These are phyloP conservation scores for Moricandia moricandioides DNA, from an alignment of 345 rosid species.

Conservation along the genomic window DNA sequence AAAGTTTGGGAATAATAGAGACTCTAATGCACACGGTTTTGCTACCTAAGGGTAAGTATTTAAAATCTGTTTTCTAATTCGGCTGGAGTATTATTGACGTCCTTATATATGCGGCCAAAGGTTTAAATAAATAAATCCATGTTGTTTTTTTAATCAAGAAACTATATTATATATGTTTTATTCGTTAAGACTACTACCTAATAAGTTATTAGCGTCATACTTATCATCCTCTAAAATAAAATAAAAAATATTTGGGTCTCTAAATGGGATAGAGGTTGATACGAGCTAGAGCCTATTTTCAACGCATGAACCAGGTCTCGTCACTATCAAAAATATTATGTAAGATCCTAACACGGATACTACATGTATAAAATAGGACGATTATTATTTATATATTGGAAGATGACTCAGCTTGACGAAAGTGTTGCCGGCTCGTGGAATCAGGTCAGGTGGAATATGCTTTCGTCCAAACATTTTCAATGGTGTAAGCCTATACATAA, in stretches of 20 bases:
- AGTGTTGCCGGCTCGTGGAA: slow-evolving; percentile 19
- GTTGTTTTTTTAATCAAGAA: not conserved
- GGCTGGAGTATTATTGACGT: too few relatives aligned
- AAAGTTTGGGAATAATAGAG: too few relatives aligned
- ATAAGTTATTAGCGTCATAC: not conserved
- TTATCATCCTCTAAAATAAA: slow-evolving; percentile 3
- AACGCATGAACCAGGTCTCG: slow-evolving; percentile 20
- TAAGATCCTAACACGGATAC: not conserved
- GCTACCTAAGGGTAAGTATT: too few relatives aligned
- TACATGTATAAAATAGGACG: not conserved
- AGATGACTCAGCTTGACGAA: slow-evolving; percentile 25
- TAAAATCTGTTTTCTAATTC: too few relatives aligned
- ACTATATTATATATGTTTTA: not conserved
- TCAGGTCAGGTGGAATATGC: slow-evolving; percentile 19
- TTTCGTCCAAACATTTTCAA: not conserved
- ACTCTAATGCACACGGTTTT: too few relatives aligned
- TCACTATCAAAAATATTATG: slow-evolving; percentile 1
- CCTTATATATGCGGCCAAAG: not conserved
- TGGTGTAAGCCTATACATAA: slow-evolving; percentile 6
- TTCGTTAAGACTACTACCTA: not conserved
- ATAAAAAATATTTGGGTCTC: not conserved
- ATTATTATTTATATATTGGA: not conserved
- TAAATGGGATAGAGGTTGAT: slow-evolving; percentile 7
- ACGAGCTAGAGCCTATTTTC: slow-evolving; percentile 7
- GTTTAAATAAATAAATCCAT: not conserved